Percentiles rank a stretch among this genome's conserved stretches.
Evolutionary conservation across 2,329 filamentous ascomycete species (phyloP).

Genomic region (Fusarium veterinarium): DNA sequence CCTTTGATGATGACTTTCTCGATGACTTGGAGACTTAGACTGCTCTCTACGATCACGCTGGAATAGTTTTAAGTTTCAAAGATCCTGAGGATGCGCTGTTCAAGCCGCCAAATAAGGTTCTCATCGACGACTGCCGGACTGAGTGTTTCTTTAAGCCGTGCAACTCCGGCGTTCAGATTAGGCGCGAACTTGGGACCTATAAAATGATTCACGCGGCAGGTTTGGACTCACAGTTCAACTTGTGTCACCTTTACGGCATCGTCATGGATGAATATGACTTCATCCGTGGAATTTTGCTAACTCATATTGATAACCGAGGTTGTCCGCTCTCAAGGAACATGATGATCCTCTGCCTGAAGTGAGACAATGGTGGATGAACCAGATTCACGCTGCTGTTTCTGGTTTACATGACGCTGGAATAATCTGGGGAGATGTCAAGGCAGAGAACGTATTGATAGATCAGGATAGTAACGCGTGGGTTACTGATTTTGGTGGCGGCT

Average conservation of each 20-base stretch:
- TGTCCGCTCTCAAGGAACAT: background rate
- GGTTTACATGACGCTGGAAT: rapidly evolving
- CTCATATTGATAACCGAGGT: conserved; percentile 8
- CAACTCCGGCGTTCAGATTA: conserved; percentile 11
- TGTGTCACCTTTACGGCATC: conserved; percentile 36
- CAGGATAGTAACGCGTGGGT: background rate
- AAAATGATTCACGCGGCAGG: conserved; percentile 22
- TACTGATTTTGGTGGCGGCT: conserved; percentile 5
- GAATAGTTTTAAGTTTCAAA: conserved; percentile 30
- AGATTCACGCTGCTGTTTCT: conserved; percentile 6
- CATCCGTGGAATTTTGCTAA: conserved; percentile 28
- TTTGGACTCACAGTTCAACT: conserved; percentile 15
- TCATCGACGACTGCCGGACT: conserved; percentile 26
- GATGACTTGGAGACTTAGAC: conserved; percentile 40
- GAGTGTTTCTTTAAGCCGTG: conserved; percentile 40
- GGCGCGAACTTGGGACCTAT: conserved; percentile 30
- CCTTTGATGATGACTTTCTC: conserved; percentile 31
- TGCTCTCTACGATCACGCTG: conserved; percentile 33
- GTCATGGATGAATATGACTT: conserved; percentile 28
- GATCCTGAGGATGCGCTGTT: conserved; percentile 38
- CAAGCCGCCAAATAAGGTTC: conserved; percentile 30
- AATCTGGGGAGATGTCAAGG: background rate
- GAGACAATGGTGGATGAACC: conserved; percentile 25
- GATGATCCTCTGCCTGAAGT: conserved; percentile 14
- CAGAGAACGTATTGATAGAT: background rate